Base-by-base conservation (phyloP, 2,329 filamentous ascomycete species). In the Septoria linicola region DNA sequence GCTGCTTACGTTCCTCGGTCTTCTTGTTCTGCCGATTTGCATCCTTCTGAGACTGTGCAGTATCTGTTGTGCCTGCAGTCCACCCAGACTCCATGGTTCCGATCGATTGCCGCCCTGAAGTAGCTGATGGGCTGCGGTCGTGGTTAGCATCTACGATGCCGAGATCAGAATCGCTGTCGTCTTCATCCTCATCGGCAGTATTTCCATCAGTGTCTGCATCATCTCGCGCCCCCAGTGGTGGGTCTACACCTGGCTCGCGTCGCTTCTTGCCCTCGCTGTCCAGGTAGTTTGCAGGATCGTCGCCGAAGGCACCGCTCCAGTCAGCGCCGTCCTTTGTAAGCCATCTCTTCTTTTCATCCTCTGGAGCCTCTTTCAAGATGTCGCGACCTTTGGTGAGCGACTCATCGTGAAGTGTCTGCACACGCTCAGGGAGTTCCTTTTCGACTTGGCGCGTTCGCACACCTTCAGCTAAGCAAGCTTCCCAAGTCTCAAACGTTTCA, bases 401-500 rank as follows among this genome's bases (percentile, higher is more conserved):
- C 55, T 87, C 77, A 23, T 95, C 88, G 67, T 97, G 92, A 8
- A 96, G 75, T 62, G 85, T 79, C 68, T 87, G 82, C 0, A 92
- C 79, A 8, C 80, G 72, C 1, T 84, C 81, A 0, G 90, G 88
- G 0, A 96, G 76, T 63, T 95, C 86, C 19, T 83, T 79, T 8
- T 80, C 74, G 1, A 96, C 89, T 21, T 82, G 79, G 49, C 84
- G 80, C 11, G 77, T 72, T 2, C 93, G 83, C 0, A 96, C 88
- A 10, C 92, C 92, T 69, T 97, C 91, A 0, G 89, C 83, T 34
- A 87, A 82, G 68, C 92, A 96, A 0, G 90, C 88, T 69, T 96
- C 90, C 89, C 91, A 97, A 0, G 87, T 88, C 72, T 97, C 92
- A 58, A 89, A 95, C 0, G 91, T 96, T 74, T 97, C 93, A 25